A percentile compares a stretch with the other conserved stretches of the same genome.
phyloP scores from a whole-genome alignment of 805 yeast genomes.

The Metschnikowia noctiluminum region DNA sequence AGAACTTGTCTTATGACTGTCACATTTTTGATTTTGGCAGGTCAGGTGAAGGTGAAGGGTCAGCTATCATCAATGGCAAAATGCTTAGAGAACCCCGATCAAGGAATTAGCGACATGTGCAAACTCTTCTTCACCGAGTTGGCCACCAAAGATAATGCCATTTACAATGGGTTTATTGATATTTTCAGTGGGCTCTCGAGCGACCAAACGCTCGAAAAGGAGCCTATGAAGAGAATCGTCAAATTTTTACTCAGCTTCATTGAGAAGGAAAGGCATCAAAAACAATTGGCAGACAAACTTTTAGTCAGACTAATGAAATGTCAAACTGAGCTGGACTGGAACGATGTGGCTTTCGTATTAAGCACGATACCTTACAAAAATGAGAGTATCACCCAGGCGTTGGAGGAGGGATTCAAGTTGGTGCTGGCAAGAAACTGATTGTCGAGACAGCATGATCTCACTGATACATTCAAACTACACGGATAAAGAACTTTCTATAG shows the following conservation, averaged over 20 bases:
- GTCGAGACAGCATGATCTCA: background rate
- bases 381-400: slow-evolving; percentile 52
- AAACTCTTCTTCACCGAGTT: slow-evolving; percentile 86
- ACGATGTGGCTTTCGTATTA: slow-evolving; percentile 77
- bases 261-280: slow-evolving; percentile 81
- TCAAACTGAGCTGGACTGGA: slow-evolving; percentile 73
- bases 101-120: slow-evolving; percentile 87
- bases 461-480: background rate
- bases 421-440: slow-evolving; percentile 37
- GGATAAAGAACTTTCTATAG: background rate
- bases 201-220: slow-evolving; percentile 58
- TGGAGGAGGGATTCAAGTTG: slow-evolving; percentile 66
- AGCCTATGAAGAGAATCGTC: slow-evolving; percentile 72
- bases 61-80: slow-evolving; percentile 98
- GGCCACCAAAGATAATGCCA: slow-evolving; percentile 94
- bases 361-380: slow-evolving; percentile 61
- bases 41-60: slow-evolving; percentile 97
- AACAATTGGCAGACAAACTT: slow-evolving; percentile 76
- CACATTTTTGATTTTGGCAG: slow-evolving; percentile 92
- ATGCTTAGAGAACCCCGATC: slow-evolving; percentile 84
- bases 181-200: slow-evolving; percentile 85
- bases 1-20: slow-evolving; percentile 96
- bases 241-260: slow-evolving; percentile 79
- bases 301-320: slow-evolving; percentile 61
- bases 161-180: slow-evolving; percentile 94